Evolutionary conservation across 2,329 filamentous ascomycete species (phyloP).

Genomic region (Juglanconis sp.): DNA sequence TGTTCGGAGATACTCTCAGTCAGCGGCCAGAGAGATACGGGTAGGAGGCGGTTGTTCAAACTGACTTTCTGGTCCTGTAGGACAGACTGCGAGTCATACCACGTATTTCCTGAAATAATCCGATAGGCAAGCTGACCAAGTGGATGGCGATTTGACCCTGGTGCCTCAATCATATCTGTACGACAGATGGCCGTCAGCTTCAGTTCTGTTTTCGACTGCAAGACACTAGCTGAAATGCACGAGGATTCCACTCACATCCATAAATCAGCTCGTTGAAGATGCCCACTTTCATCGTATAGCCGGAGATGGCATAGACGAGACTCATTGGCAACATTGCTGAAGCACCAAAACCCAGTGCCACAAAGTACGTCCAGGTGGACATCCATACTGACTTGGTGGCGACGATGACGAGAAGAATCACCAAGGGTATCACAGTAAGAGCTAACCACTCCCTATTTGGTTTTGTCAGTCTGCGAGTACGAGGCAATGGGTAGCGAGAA

Average conservation of each 20-base stretch:
- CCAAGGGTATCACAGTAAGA: constrained; percentile 11
- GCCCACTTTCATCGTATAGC: constrained; percentile 20
- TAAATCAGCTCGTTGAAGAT: constrained; percentile 22
- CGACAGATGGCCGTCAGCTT: not conserved
- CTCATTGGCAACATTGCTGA: constrained; percentile 21
- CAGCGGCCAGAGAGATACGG: not conserved
- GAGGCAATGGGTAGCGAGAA: not conserved
- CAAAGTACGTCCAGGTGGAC: constrained; percentile 21
- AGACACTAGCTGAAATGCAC: not conserved
- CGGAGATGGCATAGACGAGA: constrained; percentile 20
- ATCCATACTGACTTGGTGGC: constrained; percentile 19
- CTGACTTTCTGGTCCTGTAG: constrained; percentile 21
- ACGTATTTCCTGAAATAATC: constrained; percentile 21
- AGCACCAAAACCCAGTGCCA: constrained; percentile 21
- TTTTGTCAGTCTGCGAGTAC: too few species aligned
- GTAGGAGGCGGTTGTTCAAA: not conserved
- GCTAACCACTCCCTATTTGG: constrained; percentile 10
- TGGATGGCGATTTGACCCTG: constrained; percentile 12
- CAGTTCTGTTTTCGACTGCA: not conserved
- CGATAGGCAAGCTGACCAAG: constrained; percentile 21
- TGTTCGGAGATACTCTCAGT: not conserved
- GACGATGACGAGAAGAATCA: constrained; percentile 19
- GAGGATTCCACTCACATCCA: constrained; percentile 10
- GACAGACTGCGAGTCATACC: constrained; percentile 19
- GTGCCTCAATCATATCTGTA: constrained; percentile 20